These are phyloP conservation scores for Entoloma clypeatum DNA, from an alignment of 1,284 basidiomycete genomes.

Conservation along the genomic window DNA sequence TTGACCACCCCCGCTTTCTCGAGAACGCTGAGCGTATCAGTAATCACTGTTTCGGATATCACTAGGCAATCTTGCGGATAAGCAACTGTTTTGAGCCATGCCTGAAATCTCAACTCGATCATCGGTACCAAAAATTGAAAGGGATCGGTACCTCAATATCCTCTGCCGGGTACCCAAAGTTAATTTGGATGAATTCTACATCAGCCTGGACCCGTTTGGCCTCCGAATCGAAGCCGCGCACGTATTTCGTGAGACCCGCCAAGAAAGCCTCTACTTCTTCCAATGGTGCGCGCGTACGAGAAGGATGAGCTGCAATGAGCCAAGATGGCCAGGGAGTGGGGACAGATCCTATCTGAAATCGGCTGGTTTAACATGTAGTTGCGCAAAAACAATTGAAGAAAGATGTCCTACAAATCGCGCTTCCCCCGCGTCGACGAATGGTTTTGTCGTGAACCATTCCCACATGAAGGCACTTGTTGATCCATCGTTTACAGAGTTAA, in stretches of 20 bases:
- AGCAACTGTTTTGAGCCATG: constrained; percentile 78
- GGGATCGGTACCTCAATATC: constrained; percentile 60
- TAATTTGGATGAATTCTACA: constrained; percentile 71
- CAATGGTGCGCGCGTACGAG: constrained; percentile 46
- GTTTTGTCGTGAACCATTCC: constrained; percentile 99
- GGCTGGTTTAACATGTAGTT: neutral
- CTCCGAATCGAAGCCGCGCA: constrained; percentile 64
- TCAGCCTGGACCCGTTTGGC: constrained; percentile 58
- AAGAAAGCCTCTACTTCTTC: constrained; percentile 62
- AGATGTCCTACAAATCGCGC: constrained; percentile 81
- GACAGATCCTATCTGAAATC: constrained; percentile 74
- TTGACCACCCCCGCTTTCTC: constrained; percentile 75
- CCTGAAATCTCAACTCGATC: constrained; percentile 32
- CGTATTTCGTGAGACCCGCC: constrained; percentile 56
- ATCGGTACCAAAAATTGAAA: neutral
- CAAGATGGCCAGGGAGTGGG: constrained; percentile 97
- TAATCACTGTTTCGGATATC: constrained; percentile 62
- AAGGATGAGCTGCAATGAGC: constrained; percentile 83
- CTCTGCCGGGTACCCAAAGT: constrained; percentile 77
- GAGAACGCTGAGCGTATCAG: constrained; percentile 71
- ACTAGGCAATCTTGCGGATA: constrained; percentile 67
- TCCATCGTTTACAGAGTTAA: constrained; percentile 87
- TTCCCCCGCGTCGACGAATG: constrained; percentile 80
- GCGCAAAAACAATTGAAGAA: constrained; percentile 15
- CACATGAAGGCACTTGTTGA: constrained; percentile 85